Conservation (phyloP, 2,329 filamentous ascomycete genomes). For the Orbilia brochopaga region DNA sequence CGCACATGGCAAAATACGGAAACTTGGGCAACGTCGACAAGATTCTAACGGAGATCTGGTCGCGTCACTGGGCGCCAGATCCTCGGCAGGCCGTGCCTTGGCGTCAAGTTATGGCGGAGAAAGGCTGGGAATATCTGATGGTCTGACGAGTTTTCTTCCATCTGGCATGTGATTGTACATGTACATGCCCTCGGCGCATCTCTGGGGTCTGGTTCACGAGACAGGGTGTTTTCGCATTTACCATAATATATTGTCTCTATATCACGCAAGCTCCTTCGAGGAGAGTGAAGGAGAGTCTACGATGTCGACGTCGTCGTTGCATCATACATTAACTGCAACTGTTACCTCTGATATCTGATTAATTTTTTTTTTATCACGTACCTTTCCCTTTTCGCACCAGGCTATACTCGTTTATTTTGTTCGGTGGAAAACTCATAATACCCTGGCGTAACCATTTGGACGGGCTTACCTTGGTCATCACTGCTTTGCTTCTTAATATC, state of each 20-base stretch:
- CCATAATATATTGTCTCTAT: not conserved
- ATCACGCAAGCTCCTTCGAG: not conserved
- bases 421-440: slow-evolving; percentile 47
- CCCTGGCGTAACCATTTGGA: slow-evolving; percentile 45
- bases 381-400: too few species aligned
- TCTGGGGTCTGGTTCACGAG: not conserved
- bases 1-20: slow-evolving; percentile 48
- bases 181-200: not conserved
- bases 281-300: not conserved
- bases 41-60: slow-evolving; percentile 46
- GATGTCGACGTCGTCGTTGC: not conserved
- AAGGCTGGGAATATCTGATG: slow-evolving; percentile 48
- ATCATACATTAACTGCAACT: not conserved
- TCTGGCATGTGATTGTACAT: not conserved
- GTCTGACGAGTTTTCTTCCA: slow-evolving; percentile 16
- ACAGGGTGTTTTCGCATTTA: not conserved
- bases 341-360: slow-evolving; percentile 1
- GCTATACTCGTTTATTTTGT: slow-evolving; percentile 19
- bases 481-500: slow-evolving; percentile 12
- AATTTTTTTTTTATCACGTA: too few species aligned
- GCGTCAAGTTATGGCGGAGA: slow-evolving; percentile 48
- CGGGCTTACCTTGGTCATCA: slow-evolving; percentile 3
- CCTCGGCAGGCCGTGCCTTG: slow-evolving; percentile 23
- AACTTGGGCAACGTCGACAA: slow-evolving; percentile 49
- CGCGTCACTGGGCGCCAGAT: slow-evolving; percentile 22